Percentiles rank a stretch among this genome's conserved stretches.
Conservation (phyloP, 192 early-diverging fungal genomes). For the Funneliformis mosseae region DNA sequence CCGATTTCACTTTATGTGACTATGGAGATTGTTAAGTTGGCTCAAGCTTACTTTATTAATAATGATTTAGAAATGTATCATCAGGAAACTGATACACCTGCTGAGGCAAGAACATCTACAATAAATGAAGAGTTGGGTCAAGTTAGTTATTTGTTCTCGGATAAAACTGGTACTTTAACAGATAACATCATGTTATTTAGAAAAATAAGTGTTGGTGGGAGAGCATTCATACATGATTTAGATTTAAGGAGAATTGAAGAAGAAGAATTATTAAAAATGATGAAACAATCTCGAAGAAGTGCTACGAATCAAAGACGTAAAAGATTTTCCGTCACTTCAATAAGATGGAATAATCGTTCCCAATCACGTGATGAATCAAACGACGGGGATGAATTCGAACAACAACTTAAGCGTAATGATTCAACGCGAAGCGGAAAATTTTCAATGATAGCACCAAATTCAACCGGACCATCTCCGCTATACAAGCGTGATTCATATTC, state of each 20-base stretch:
- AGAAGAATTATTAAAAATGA: slow-evolving; percentile 28
- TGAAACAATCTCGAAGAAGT: slow-evolving; percentile 8
- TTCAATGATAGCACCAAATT: slow-evolving; percentile 30
- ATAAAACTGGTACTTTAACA: slow-evolving; percentile 90
- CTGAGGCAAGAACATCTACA: slow-evolving; percentile 73
- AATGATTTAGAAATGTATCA: slow-evolving; percentile 82
- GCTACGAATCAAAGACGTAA: neutral
- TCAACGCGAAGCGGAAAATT: slow-evolving; percentile 14
- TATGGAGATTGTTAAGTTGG: slow-evolving; percentile 80
- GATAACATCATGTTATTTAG: slow-evolving; percentile 86
- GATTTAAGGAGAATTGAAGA: slow-evolving; percentile 51
- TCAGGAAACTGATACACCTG: slow-evolving; percentile 65
- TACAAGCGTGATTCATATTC: slow-evolving; percentile 18
- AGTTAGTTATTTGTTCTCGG: slow-evolving; percentile 87
- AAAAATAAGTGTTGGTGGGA: slow-evolving; percentile 64
- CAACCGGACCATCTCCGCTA: slow-evolving; percentile 8
- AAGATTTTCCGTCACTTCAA: neutral
- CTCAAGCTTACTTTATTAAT: slow-evolving; percentile 76
- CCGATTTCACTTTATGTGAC: slow-evolving; percentile 89
- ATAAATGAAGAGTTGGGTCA: slow-evolving; percentile 89
- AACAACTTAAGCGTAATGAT: neutral
- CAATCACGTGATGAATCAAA: neutral
- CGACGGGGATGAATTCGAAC: neutral
- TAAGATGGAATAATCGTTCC: neutral
- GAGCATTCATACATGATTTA: slow-evolving; percentile 61